Conservation (phyloP, 108 stramenopile species). For the Cylindrotheca fusiformis region DNA sequence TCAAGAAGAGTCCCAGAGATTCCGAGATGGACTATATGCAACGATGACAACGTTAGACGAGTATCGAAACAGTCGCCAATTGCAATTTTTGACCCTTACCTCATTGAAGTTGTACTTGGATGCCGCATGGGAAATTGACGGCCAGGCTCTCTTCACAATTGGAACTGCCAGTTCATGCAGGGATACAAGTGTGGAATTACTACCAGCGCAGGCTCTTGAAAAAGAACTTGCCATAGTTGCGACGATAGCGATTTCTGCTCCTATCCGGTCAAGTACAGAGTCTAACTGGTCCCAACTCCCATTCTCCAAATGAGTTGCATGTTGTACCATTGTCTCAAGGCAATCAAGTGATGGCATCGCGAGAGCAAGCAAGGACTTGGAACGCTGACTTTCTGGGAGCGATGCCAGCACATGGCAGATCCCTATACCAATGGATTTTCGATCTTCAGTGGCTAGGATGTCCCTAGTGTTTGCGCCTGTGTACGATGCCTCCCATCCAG, state of each 20-base stretch:
- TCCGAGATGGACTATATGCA: slow-evolving; percentile 13
- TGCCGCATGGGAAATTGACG: slow-evolving; percentile 31
- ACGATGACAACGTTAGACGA: not conserved
- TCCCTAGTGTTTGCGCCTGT: slow-evolving; percentile 34
- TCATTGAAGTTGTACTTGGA: slow-evolving; percentile 30
- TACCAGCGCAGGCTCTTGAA: slow-evolving; percentile 14
- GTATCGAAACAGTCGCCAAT: not conserved
- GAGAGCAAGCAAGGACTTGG: slow-evolving; percentile 33
- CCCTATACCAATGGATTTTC: slow-evolving; percentile 44
- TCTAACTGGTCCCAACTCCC: slow-evolving; percentile 1
- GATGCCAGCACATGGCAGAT: slow-evolving; percentile 51
- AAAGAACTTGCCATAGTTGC: slow-evolving; percentile 37
- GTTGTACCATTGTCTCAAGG: slow-evolving; percentile 33
- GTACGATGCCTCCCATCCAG: slow-evolving; percentile 48
- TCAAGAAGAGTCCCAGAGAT: slow-evolving; percentile 14
- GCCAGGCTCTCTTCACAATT: slow-evolving; percentile 45
- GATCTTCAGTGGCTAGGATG: slow-evolving; percentile 42
- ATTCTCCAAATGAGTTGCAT: slow-evolving; percentile 17
- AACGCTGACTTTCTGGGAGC: slow-evolving; percentile 38
- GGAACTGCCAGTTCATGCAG: slow-evolving; percentile 16
- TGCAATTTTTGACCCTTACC: slow-evolving; percentile 25
- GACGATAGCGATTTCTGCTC: slow-evolving; percentile 50
- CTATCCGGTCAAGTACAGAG: slow-evolving; percentile 35
- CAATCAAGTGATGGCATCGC: slow-evolving; percentile 47
- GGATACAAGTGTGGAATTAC: slow-evolving; percentile 5